A percentile compares a stretch with the other conserved stretches of the same genome.
Evolutionary conservation across 495 filamentous ascomycete genomes (phyloP).

Genomic region (Aspergillus funiculosus): DNA sequence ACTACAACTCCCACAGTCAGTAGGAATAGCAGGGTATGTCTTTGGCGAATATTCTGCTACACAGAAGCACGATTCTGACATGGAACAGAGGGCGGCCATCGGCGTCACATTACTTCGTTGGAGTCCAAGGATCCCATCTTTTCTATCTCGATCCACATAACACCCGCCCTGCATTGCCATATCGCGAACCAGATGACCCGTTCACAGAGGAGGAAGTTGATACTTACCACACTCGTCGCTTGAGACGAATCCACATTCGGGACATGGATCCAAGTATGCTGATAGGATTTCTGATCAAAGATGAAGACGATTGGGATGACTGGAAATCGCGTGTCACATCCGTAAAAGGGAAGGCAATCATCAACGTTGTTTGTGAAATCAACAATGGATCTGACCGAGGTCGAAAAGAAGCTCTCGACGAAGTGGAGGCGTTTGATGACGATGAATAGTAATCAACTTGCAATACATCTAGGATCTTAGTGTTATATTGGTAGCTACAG

Average conservation of each 20-base stretch:
- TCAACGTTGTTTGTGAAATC: conserved; percentile 64
- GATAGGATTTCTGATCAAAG: conserved; percentile 84
- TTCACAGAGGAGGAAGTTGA: conserved; percentile 69
- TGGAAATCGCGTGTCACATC: conserved; percentile 68
- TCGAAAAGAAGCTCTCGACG: conserved; percentile 71
- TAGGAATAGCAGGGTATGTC: conserved; percentile 90
- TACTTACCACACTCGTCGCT: conserved; percentile 78
- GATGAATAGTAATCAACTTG: conserved; percentile 27
- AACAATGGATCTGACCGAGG: conserved; percentile 55
- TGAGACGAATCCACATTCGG: conserved; percentile 73
- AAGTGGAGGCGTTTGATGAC: conserved; percentile 83
- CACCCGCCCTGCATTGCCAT: conserved; percentile 63
- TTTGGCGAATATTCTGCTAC: neutral
- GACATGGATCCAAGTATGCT: conserved; percentile 99
- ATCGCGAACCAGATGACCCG: conserved; percentile 40
- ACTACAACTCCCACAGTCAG: conserved; percentile 78
- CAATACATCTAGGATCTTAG: neutral
- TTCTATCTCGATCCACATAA: conserved; percentile 96
- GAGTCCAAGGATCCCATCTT: conserved; percentile 79
- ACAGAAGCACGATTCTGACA: neutral
- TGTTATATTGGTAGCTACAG: neutral
- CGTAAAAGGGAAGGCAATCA: conserved; percentile 72
- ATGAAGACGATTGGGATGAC: conserved; percentile 75
- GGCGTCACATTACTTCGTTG: conserved; percentile 93
- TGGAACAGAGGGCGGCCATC: conserved; percentile 75